These are phyloP conservation scores for Musa schizocarpa DNA, from an alignment of 176 grass and related monocot genomes.

Conservation along the genomic window DNA sequence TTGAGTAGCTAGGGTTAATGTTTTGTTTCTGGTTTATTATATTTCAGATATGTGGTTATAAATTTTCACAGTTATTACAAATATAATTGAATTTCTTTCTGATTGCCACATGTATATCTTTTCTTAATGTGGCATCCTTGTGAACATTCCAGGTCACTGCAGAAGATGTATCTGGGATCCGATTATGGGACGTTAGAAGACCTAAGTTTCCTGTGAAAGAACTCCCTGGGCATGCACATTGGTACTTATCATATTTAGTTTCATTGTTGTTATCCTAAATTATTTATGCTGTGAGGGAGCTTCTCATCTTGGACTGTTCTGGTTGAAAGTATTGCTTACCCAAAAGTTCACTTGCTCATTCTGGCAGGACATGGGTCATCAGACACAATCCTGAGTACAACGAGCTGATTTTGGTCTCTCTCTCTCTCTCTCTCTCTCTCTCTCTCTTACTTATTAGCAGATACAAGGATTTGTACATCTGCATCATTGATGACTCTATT, in stretches of 20 bases:
- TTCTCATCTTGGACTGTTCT: not conserved
- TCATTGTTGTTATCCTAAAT: not conserved
- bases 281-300: not conserved
- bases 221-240: slow-evolving; percentile 86
- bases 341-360: not conserved
- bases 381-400: slow-evolving; percentile 77
- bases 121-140: slow-evolving; percentile 1
- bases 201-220: slow-evolving; percentile 74
- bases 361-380: slow-evolving; percentile 84
- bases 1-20: not conserved
- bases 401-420: slow-evolving; percentile 68
- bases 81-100: not conserved
- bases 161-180: slow-evolving; percentile 93
- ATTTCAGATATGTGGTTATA: not conserved
- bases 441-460: not conserved
- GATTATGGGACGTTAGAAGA: slow-evolving; percentile 92
- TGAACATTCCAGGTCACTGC: slow-evolving; percentile 62
- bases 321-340: not conserved
- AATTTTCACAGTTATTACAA: not conserved
- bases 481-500: not conserved
- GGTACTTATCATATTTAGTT: slow-evolving; percentile 36
- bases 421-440: slow-evolving; percentile 6
- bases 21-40: not conserved
- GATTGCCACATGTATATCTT: not conserved
- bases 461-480: not conserved